A percentile compares a stretch with the other conserved stretches of the same genome.
phyloP scores from a whole-genome alignment of 176 grass and related monocot genomes.

The Carex parvula region DNA sequence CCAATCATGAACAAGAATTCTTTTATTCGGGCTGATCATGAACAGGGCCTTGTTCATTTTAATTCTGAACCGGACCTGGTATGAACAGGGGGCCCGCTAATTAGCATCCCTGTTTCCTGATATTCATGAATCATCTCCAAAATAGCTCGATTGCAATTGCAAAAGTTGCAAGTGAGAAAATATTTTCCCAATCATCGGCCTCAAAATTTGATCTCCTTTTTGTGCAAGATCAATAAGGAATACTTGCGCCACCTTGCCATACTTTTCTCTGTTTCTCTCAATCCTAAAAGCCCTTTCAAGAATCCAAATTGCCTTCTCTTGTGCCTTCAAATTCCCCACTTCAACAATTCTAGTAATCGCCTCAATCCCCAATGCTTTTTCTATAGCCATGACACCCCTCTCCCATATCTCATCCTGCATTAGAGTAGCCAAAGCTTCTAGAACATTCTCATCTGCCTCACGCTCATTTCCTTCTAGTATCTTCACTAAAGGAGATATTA shows the following conservation, averaged over 20 bases:
- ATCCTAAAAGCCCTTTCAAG: conserved; percentile 69
- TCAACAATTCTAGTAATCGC: conserved; percentile 59
- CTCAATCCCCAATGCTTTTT: conserved; percentile 51
- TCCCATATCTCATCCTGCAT: conserved; percentile 75
- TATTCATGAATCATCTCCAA: conserved; percentile 31
- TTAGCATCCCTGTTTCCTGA: too few species aligned
- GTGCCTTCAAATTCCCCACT: conserved; percentile 43
- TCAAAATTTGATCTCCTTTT: conserved; percentile 52
- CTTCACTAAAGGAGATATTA: conserved; percentile 42
- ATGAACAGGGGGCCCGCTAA: too few species aligned
- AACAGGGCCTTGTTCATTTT: too few species aligned
- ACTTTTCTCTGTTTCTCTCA: conserved; percentile 47
- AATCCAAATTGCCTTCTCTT: conserved; percentile 82
- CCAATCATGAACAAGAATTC: too few species aligned
- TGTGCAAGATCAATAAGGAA: conserved; percentile 78
- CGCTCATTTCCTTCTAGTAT: conserved; percentile 63
- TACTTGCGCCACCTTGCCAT: conserved; percentile 44
- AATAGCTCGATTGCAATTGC: conserved; percentile 82
- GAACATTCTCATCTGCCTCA: conserved; percentile 46
- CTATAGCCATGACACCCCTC: conserved; percentile 54
- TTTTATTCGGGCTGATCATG: too few species aligned
- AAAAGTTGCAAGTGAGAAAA: conserved; percentile 79
- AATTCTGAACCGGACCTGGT: too few species aligned
- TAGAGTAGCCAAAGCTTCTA: conserved; percentile 63
- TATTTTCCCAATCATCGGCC: conserved; percentile 78